Conservation (phyloP, 2,329 filamentous ascomycete species). For the Exophiala dermatitidis region DNA sequence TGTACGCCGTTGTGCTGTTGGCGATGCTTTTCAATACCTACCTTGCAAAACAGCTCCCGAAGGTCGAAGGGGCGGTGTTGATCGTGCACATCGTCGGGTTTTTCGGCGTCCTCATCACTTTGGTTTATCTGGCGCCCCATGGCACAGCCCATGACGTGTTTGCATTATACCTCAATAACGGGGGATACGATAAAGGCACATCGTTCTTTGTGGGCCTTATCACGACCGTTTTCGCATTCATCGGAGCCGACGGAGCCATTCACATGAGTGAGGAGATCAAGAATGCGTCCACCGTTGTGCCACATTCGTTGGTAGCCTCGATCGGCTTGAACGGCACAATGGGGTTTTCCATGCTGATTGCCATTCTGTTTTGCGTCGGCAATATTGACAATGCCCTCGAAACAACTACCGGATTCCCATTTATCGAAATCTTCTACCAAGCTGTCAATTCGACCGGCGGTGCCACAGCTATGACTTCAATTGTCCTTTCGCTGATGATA, state of each 20-base stretch:
- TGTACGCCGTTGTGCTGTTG: constrained; percentile 43
- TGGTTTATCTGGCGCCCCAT: constrained; percentile 37
- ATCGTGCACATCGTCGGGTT: constrained; percentile 27
- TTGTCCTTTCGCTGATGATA: constrained; percentile 28
- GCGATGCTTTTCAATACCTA: constrained; percentile 48
- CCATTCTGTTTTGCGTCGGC: constrained; percentile 36
- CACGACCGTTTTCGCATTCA: constrained; percentile 34
- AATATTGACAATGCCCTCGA: constrained; percentile 29
- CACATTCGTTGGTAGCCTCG: constrained; percentile 34
- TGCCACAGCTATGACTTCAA: constrained; percentile 39
- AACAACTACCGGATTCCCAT: constrained; percentile 31
- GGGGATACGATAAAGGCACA: constrained; percentile 29
- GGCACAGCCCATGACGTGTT: constrained; percentile 35
- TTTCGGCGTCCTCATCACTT: constrained; percentile 35
- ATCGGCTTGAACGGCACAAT: constrained; percentile 34
- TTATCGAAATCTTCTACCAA: constrained; percentile 44
- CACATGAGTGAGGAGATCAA: constrained; percentile 38
- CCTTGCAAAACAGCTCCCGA: constrained; percentile 30
- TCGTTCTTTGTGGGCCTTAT: constrained; percentile 33
- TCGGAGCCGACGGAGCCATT: constrained; percentile 35
- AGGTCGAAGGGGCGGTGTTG: constrained; percentile 18
- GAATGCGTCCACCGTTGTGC: constrained; percentile 34
- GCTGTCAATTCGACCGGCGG: constrained; percentile 39
- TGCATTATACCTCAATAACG: constrained; percentile 35
- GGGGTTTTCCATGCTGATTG: constrained; percentile 35